Evolutionary conservation across 148 eudicot species (phyloP), one percentile per base, ranked within the genome.

Genomic region (Chenopodium suecicum): DNA sequence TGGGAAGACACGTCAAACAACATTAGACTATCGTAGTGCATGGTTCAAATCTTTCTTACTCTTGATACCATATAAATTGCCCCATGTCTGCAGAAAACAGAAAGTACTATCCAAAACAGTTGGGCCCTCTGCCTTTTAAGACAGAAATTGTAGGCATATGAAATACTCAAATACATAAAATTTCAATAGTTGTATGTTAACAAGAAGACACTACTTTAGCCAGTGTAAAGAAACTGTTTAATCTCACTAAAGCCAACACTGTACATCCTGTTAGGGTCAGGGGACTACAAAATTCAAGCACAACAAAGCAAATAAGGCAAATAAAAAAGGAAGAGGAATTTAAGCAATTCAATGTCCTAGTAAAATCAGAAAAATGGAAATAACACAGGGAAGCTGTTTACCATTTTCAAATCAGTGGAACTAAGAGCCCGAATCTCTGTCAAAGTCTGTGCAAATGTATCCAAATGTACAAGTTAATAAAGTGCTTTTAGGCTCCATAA

Each of bases 401-500:
- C 99, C 97, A 96, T 81, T 80, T 91, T 90, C 60, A 96, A 86
- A 37, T 81, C 90, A 69, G 86, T 83, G 74, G 95, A 90, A 84
- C 85, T 64, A 74, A 84, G 85, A 47, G 98, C 90, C 48, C 89
- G 91, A 86, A 96, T 82, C 84, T 87, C 88, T 60, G 90, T 89
- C 78, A 96, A 85, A 81, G 81, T 89, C 99, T 96, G 95, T 27
- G 79, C 58, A 84, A 58, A 60, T 69, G 78, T 47, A 71, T 27
- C 73, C 86, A 37, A 78, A 84, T 50, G 20, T 73, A 52, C 64
- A 80, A 76, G 81, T 89, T 64, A 13, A 60, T 47, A 19, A 67
- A 58, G 44, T 79, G 23, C 22, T 58, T 50, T 22, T 19, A 37
- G 19, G 64, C 13, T 52, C 22, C 46, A 29, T 2, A 68, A 50